Base-by-base conservation (phyloP, 1,284 basidiomycete genomes). In the Trametes versicolor region DNA sequence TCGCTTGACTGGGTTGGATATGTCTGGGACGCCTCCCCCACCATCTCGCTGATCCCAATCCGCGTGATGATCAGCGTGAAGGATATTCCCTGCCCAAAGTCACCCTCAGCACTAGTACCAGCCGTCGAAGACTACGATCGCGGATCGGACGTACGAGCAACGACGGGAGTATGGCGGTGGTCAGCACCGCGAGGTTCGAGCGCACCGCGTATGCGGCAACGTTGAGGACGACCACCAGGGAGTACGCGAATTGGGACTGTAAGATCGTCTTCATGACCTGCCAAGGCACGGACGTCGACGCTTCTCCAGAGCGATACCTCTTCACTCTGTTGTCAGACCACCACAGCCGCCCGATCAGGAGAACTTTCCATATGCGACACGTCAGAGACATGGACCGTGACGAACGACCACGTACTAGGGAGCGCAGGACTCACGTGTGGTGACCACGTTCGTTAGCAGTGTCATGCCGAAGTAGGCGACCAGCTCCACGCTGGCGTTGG, bases 41-140 rank as follows among this genome's bases (percentile, higher is more conserved):
- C 10, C 25, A 27, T 21, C 25, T 57, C 55, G 36, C 49, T 41
- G 6, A 59, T 7, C 7, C 58, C 58, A 17, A 59, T 43, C 15
- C 37, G 48, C 4, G 39, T 41, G 27, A 59, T 59, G 58, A 59
- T 59, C 36, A 51, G 21, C 5, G 58, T 59, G 36, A 59, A 59
- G 0, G 58, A 50, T 0, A 59, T 41, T 0, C 48, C 58, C 58
- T 59, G 23, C 9, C 12, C 6, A 21, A 21, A 25, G 2, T n/a
- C 12, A 10, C 7, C 41, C 6, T 41, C 9, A 32, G 41, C 19
- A 7, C 4, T 17, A 3, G 2, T 4, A 43, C 6, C 41, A 17
- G 19, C 41, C 15, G 15, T n/a, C 15, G 41, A 43, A 43, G 41
- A n/a, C 37, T 39, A 12, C 37, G 13, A 43, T 3, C 8, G 29